phyloP scores from a whole-genome alignment of 2,329 filamentous ascomycete species.

The Ilyonectria sp. region DNA sequence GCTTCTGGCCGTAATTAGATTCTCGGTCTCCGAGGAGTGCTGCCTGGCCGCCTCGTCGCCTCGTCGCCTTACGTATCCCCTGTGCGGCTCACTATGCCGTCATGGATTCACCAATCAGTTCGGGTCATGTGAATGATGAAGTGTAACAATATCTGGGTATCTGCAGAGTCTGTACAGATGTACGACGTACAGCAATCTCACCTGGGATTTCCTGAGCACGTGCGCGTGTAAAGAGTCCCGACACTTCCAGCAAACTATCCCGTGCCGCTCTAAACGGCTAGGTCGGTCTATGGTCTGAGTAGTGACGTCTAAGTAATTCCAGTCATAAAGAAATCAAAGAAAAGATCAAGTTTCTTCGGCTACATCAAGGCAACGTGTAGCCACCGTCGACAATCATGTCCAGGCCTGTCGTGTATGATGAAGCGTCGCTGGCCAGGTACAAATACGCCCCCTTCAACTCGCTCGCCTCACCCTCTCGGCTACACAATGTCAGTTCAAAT shows the following conservation, averaged over 20 bases:
- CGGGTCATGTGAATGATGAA: neutral
- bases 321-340: neutral
- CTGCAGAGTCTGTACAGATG: neutral
- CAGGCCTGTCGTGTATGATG: slow-evolving; percentile 84
- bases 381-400: slow-evolving; percentile 85
- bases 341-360: neutral
- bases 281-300: neutral
- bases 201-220: neutral
- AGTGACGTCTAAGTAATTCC: neutral
- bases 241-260: neutral
- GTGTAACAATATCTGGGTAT: neutral
- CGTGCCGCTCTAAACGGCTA: neutral
- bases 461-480: slow-evolving; percentile 78
- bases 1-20: neutral
- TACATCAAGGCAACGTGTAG: slow-evolving; percentile 69
- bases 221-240: neutral
- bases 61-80: slow-evolving; percentile 4
- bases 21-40: neutral
- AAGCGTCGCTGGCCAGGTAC: slow-evolving; percentile 85
- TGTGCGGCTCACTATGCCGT: neutral
- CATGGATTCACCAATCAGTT: neutral
- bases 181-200: neutral
- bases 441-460: slow-evolving; percentile 89
- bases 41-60: slow-evolving; percentile 4
- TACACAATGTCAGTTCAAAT: slow-evolving; percentile 46